These are phyloP conservation scores for Periconia macrospinosa DNA, from an alignment of 2,329 filamentous ascomycete species.

Conservation along the genomic window DNA sequence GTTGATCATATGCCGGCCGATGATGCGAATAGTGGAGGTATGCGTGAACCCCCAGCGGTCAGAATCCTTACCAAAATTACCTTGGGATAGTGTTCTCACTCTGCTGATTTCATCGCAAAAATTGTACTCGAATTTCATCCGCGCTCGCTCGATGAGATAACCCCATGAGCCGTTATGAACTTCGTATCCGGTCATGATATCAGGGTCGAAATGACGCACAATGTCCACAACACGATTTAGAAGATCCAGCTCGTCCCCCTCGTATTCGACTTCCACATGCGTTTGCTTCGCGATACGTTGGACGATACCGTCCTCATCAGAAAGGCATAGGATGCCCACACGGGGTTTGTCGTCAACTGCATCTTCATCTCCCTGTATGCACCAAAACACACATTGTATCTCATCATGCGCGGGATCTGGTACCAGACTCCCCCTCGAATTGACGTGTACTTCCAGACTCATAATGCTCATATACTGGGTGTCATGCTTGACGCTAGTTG, in stretches of 20 bases:
- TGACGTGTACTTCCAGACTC: slow-evolving; percentile 91
- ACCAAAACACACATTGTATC: slow-evolving; percentile 88
- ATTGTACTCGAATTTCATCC: slow-evolving; percentile 84
- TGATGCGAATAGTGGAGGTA: slow-evolving; percentile 89
- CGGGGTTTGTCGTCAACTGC: slow-evolving; percentile 57
- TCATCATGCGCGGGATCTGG: slow-evolving; percentile 92
- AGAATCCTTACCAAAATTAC: slow-evolving; percentile 80
- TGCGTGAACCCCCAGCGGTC: slow-evolving; percentile 94
- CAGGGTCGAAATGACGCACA: slow-evolving; percentile 81
- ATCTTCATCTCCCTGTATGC: slow-evolving; percentile 74
- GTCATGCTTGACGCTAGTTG: slow-evolving; percentile 78
- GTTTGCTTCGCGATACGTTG: slow-evolving; percentile 65
- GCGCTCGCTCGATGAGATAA: slow-evolving; percentile 87
- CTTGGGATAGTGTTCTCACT: slow-evolving; percentile 80
- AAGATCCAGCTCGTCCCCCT: slow-evolving; percentile 79
- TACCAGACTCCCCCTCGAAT: slow-evolving; percentile 76
- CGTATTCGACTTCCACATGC: slow-evolving; percentile 67
- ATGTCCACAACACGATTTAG: slow-evolving; percentile 85
- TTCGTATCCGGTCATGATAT: slow-evolving; percentile 92
- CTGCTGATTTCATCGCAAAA: slow-evolving; percentile 89
- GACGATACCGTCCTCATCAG: slow-evolving; percentile 61
- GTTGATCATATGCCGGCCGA: slow-evolving; percentile 93
- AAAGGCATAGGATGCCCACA: slow-evolving; percentile 74
- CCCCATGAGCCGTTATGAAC: slow-evolving; percentile 95
- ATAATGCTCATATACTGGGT: slow-evolving; percentile 95